These are phyloP conservation scores for Termitomyces sp. DNA, from an alignment of 768 basidiomycete species.

Conservation along the genomic window DNA sequence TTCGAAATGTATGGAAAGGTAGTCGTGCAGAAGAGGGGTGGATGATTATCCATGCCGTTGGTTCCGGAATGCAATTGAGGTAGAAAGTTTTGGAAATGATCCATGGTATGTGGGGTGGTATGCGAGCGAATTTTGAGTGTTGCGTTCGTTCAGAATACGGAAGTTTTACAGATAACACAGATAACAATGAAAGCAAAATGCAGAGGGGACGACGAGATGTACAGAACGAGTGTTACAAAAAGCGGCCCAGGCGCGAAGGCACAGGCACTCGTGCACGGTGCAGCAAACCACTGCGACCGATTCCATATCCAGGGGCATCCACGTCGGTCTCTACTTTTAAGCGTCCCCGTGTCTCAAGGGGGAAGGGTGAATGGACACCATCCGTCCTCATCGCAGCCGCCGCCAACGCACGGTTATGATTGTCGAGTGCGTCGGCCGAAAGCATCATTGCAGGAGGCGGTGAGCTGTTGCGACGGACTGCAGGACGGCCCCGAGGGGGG, in stretches of 20 bases:
- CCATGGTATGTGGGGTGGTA: slow-evolving; percentile 8
- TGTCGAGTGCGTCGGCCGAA: slow-evolving; percentile 27
- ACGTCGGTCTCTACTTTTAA: slow-evolving; percentile 45
- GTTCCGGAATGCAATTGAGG: slow-evolving; percentile 1
- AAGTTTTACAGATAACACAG: slow-evolving; percentile 3
- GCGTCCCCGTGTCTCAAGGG: slow-evolving; percentile 47
- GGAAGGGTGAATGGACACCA: slow-evolving; percentile 19
- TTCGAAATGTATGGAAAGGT: background rate
- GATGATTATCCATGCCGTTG: slow-evolving; percentile 6
- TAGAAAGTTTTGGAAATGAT: background rate
- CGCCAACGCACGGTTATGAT: slow-evolving; percentile 22
- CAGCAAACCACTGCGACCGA: slow-evolving; percentile 61
- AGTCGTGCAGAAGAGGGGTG: too few relatives aligned
- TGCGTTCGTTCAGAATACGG: background rate
- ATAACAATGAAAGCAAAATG: slow-evolving; percentile 3
- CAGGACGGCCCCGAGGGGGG: slow-evolving; percentile 45
- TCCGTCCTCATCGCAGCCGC: slow-evolving; percentile 19
- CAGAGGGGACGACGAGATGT: slow-evolving; percentile 1
- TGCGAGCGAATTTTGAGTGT: slow-evolving; percentile 2
- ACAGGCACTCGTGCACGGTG: slow-evolving; percentile 32
- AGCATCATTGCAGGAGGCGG: slow-evolving; percentile 49
- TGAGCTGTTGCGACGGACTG: slow-evolving; percentile 53
- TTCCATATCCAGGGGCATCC: slow-evolving; percentile 60
- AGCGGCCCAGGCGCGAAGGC: slow-evolving; percentile 12
- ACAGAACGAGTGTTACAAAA: slow-evolving; percentile 6